These are phyloP conservation scores for Naganishia sp. DNA, from an alignment of 1,284 basidiomycete genomes.

Conservation along the genomic window DNA sequence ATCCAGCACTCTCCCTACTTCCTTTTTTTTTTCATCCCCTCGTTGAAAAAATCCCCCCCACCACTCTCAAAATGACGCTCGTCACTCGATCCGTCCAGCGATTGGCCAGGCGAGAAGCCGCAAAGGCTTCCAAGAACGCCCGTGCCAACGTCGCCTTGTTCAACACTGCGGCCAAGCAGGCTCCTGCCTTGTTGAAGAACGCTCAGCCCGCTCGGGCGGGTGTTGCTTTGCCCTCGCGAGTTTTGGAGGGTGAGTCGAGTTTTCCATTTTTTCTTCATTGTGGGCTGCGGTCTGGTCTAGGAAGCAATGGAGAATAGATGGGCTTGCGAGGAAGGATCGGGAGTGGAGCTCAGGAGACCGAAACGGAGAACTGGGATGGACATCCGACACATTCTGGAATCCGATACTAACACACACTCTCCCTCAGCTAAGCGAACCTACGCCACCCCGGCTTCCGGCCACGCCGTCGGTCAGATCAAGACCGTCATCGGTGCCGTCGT, in stretches of 20 bases:
- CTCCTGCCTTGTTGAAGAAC: conserved; percentile 42
- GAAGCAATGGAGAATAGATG: neutral
- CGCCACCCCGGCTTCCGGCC: conserved; percentile 78
- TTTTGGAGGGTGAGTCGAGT: conserved; percentile 32
- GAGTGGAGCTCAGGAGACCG: neutral
- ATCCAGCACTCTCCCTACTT: conserved; percentile 23
- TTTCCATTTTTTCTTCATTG: neutral
- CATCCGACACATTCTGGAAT: neutral
- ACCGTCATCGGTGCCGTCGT: conserved; percentile 98
- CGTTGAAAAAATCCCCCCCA: conserved; percentile 11
- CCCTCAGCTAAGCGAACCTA: conserved; percentile 65
- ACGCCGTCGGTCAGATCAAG: conserved; percentile 74
- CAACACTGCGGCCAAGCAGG: conserved; percentile 49
- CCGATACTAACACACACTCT: neutral
- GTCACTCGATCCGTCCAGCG: conserved; percentile 53
- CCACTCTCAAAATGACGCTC: conserved; percentile 46
- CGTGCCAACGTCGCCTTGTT: conserved; percentile 52
- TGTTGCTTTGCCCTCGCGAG: conserved; percentile 32
- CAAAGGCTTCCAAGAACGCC: conserved; percentile 43
- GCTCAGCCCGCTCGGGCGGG: conserved; percentile 28
- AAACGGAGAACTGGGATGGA: neutral
- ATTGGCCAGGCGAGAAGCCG: conserved; percentile 49
- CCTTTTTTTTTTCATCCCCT: conserved; percentile 3
- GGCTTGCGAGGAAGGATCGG: neutral
- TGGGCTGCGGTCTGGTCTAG: neutral